phyloP scores from a whole-genome alignment of 2,329 filamentous ascomycete species.

The Scedosporium dehoogii region DNA sequence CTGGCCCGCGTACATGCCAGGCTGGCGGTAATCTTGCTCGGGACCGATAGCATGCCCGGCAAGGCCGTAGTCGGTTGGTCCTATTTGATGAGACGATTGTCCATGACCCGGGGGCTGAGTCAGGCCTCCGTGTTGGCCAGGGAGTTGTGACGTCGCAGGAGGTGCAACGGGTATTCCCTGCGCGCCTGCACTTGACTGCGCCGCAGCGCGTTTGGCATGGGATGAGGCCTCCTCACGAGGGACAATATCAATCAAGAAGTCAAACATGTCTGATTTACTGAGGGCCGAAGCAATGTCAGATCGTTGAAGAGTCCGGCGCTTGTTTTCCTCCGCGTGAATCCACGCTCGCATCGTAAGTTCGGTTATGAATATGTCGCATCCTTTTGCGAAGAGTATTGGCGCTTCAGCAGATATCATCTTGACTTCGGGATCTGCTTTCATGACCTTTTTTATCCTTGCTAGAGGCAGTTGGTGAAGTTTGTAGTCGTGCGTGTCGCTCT shows the following conservation, averaged over 20 bases:
- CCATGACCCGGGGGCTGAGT: constrained; percentile 44
- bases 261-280: constrained; percentile 98
- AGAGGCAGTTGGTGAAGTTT: constrained; percentile 94
- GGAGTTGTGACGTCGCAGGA: constrained; percentile 11
- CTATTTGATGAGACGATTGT: constrained; percentile 44
- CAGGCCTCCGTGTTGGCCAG: constrained; percentile 38
- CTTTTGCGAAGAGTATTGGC: constrained; percentile 95
- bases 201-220: constrained; percentile 66
- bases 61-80: constrained; percentile 51
- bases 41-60: constrained; percentile 52
- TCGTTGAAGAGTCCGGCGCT: constrained; percentile 85
- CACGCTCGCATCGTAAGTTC: constrained; percentile 98
- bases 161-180: constrained; percentile 28
- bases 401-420: constrained; percentile 99
- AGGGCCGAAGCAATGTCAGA: constrained; percentile 94
- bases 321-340: constrained; percentile 99
- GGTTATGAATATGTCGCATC: constrained; percentile 98
- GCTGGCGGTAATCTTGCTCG: constrained; percentile 71
- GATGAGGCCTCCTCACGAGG: constrained; percentile 86
- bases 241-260: constrained; percentile 98
- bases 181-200: constrained; percentile 33
- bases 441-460: constrained; percentile 99
- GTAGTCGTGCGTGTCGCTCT: constrained; percentile 94
- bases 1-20: constrained; percentile 71
- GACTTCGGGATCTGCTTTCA: constrained; percentile 98